phyloP scores from a whole-genome alignment of 129 eudicot genomes.

The Scalesia atractyloides region DNA sequence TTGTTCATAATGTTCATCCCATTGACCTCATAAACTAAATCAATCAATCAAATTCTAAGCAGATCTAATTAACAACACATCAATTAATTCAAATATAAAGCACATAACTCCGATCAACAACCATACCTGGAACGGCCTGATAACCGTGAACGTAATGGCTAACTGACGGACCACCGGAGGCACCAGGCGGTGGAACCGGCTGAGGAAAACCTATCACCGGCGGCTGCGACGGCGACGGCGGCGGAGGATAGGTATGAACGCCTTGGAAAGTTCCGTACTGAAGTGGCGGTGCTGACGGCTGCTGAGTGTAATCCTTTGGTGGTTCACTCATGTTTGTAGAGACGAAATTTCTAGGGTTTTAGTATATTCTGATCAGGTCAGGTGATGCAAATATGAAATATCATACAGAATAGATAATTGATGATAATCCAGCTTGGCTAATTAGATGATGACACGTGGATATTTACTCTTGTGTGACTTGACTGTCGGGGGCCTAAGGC shows the following conservation, averaged over 20 bases:
- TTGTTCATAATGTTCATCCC: constrained; percentile 17
- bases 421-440: not conserved
- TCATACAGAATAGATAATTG: not conserved
- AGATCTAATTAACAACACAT: not conserved
- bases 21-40: not conserved
- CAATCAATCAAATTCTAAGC: not conserved
- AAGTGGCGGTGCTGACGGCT: constrained; percentile 25
- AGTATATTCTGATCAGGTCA: not conserved
- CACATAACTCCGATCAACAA: not conserved
- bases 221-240: constrained; percentile 48
- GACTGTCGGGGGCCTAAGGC: too few species aligned
- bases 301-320: constrained; percentile 40
- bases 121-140: constrained; percentile 73
- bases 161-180: constrained; percentile 44
- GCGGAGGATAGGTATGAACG: constrained; percentile 59
- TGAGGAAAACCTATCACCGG: constrained; percentile 82
- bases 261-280: constrained; percentile 93
- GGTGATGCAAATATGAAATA: not conserved
- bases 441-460: not conserved
- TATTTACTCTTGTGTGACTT: not conserved
- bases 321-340: constrained; percentile 54
- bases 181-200: constrained; percentile 88
- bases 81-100: not conserved
- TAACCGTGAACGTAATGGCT: constrained; percentile 69
- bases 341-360: constrained; percentile 25